These are phyloP conservation scores for Cruciata laevipes DNA, from an alignment of 257 asterid genomes.

Conservation along the genomic window DNA sequence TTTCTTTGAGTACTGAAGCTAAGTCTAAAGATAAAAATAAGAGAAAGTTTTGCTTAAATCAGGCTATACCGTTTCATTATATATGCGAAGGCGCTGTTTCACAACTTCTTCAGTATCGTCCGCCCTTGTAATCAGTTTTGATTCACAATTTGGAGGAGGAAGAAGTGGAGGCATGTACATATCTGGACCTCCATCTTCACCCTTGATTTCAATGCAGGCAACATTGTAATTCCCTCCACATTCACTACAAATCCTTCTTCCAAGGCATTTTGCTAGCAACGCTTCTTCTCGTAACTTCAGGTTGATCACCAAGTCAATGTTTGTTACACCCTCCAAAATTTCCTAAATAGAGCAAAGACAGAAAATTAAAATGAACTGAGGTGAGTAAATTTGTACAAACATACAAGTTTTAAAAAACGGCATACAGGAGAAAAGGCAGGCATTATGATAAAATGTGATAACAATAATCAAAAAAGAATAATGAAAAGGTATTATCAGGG, in stretches of 20 bases:
- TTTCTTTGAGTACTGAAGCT: background rate
- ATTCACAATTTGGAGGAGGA: slow-evolving; percentile 82
- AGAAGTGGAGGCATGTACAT: slow-evolving; percentile 97
- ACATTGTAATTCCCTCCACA: slow-evolving; percentile 85
- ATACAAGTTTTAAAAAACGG: background rate
- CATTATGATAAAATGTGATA: background rate
- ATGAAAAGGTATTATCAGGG: background rate
- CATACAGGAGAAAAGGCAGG: background rate
- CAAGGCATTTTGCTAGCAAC: slow-evolving; percentile 84
- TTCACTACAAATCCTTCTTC: slow-evolving; percentile 87
- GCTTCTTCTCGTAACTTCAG: slow-evolving; percentile 88
- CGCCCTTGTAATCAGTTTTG: slow-evolving; percentile 66
- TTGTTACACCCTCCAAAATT: slow-evolving; percentile 78
- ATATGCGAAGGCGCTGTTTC: slow-evolving; percentile 73
- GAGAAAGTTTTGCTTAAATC: background rate
- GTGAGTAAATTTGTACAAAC: background rate
- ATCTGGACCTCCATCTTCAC: slow-evolving; percentile 48
- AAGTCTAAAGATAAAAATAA: background rate
- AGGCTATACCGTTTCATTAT: slow-evolving; percentile 52
- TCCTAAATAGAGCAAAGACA: slow-evolving; percentile 41
- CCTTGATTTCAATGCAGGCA: slow-evolving; percentile 76
- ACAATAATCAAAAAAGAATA: background rate
- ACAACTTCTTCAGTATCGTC: slow-evolving; percentile 88
- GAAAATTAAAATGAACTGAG: background rate
- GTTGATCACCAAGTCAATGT: slow-evolving; percentile 83